Percentiles rank a stretch among this genome's conserved stretches.
Evolutionary conservation across 305 asterid genomes (phyloP).

Genomic region (Fraxinus dipetala): DNA sequence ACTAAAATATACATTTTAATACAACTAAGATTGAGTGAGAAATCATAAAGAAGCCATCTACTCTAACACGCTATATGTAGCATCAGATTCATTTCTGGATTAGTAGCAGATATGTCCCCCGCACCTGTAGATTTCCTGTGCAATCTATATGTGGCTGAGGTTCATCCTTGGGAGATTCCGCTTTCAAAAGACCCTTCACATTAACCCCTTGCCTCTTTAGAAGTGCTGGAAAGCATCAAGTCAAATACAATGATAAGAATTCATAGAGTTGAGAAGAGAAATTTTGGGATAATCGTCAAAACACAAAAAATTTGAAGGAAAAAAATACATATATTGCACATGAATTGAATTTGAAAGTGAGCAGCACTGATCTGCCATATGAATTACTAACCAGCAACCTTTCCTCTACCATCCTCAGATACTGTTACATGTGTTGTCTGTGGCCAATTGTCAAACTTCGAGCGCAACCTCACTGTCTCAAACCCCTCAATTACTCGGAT

Average conservation of each 20-base stretch:
- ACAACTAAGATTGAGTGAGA: conserved; percentile 1
- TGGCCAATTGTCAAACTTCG: conserved; percentile 79
- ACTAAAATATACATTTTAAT: neutral
- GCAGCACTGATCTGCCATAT: conserved; percentile 5
- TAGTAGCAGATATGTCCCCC: conserved; percentile 19
- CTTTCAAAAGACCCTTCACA: conserved; percentile 91
- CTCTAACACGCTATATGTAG: conserved; percentile 1
- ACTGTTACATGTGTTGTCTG: conserved; percentile 50
- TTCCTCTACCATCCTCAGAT: conserved; percentile 83
- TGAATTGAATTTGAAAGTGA: neutral
- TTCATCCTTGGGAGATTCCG: conserved; percentile 90
- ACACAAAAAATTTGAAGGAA: neutral
- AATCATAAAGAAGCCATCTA: conserved; percentile 14
- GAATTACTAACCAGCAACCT: conserved; percentile 71
- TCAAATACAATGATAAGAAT: conserved; percentile 21
- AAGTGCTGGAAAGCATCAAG: conserved; percentile 60
- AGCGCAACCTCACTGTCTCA: conserved; percentile 65
- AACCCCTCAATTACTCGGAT: conserved; percentile 73
- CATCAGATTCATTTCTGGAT: conserved; percentile 8
- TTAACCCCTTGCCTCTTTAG: conserved; percentile 94
- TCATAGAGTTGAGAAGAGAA: conserved; percentile 2
- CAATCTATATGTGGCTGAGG: conserved; percentile 83
- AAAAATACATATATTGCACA: neutral
- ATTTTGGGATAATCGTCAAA: conserved; percentile 1
- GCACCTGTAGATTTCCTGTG: conserved; percentile 96